Evolutionary conservation across 2,329 filamentous ascomycete species (phyloP), one percentile per base, ranked within the genome.

Genomic region (Aureobasidium vineae): DNA sequence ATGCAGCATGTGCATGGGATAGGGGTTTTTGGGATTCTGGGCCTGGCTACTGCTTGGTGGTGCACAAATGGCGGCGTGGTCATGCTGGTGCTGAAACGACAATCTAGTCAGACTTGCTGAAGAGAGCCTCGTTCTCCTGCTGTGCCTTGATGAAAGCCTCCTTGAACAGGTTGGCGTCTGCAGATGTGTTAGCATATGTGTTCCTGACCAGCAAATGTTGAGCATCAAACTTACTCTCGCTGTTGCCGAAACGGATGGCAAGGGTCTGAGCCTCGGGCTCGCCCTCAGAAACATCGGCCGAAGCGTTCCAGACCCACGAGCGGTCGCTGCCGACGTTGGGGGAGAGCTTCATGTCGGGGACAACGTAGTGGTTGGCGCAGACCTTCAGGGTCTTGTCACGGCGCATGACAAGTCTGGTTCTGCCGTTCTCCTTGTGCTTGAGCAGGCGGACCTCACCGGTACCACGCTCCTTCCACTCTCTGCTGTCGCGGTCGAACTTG

Each of bases 321-420:
- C 95, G 90, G 84, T 99, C 95, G 75, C 91, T 96, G 75, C 95
- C 95, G 72, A 98, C 93, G 79, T 99, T 99, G 81, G 95, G 92
- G 69, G 91, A 94, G 70, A 99, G 89, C 85, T 97, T 97, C 94
- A 99, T 98, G 81, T 97, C 94, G 70, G 94, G 94, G 69, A 96
- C 92, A 76, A 99, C 93, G 82, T 99, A 99, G 86, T 99, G 95
- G 85, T 99, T 99, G 78, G 95, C 95, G 89, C 95, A 99, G 81
- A 99, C 95, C 87, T 99, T 99, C 83, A 98, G 88, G 69, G 95
- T 99, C 91, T 98, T 98, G 85, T 99, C 95, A 78, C 95, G 88
- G 79, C 95, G 90, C 95, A 99, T 99, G 73, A 99, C 95, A 75
- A 99, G 84, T 74, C 95, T 88, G 68, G 93, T 97, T 89, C 98